These are phyloP conservation scores for Leucosporidium creatinivorum DNA, from an alignment of 768 basidiomycete species.

Conservation along the genomic window DNA sequence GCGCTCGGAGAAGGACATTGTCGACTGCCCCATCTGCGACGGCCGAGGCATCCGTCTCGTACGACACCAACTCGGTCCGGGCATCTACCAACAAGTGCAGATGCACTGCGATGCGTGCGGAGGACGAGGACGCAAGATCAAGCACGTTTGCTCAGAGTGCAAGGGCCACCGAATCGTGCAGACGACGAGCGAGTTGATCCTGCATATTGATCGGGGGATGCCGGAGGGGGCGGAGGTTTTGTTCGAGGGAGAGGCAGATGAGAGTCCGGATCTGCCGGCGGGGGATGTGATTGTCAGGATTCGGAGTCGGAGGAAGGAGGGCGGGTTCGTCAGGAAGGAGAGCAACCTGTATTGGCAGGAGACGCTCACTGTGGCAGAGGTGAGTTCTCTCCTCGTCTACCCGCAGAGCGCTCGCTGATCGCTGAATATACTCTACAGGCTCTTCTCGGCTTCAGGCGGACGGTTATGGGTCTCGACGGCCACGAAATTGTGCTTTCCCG, in stretches of 20 bases:
- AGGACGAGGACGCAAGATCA: constrained; percentile 74
- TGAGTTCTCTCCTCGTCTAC: constrained; percentile 40
- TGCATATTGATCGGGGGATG: constrained; percentile 79
- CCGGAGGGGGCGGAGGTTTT: constrained; percentile 89
- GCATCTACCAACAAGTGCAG: constrained; percentile 39
- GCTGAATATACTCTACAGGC: constrained; percentile 52
- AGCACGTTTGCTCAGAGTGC: constrained; percentile 72
- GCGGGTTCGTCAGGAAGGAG: constrained; percentile 83
- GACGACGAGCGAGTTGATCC: constrained; percentile 63
- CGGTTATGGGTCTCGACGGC: constrained; percentile 86
- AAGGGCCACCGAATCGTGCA: constrained; percentile 47
- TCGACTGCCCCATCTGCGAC: constrained; percentile 68
- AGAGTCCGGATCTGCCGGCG: constrained; percentile 89
- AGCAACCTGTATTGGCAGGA: constrained; percentile 85
- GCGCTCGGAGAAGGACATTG: constrained; percentile 55
- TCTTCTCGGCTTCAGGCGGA: constrained; percentile 88
- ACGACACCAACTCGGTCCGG: constrained; percentile 66
- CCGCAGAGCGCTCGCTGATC: too few relatives aligned
- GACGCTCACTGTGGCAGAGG: constrained; percentile 85
- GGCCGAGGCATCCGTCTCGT: constrained; percentile 78
- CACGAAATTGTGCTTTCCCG: constrained; percentile 63
- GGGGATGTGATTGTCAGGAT: constrained; percentile 87
- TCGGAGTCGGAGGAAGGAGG: constrained; percentile 65
- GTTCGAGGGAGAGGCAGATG: constrained; percentile 94
- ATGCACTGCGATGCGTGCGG: constrained; percentile 54